A percentile compares a stretch with the other conserved stretches of the same genome.
Conservation (phyloP, 768 basidiomycete species). For the Russula olivacea region DNA sequence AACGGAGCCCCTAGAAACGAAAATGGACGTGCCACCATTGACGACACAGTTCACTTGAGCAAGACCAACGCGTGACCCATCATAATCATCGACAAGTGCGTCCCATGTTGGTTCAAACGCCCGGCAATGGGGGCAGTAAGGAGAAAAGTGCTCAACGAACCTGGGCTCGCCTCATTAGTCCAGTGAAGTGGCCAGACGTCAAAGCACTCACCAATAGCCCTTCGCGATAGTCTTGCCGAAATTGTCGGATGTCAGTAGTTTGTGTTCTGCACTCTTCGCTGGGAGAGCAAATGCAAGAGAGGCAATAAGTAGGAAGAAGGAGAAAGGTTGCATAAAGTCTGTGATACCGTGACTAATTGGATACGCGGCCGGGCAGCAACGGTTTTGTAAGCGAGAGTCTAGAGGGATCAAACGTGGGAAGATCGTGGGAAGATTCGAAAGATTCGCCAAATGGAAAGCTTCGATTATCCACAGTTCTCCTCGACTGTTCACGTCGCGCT, state of each 20-base stretch:
- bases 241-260: conserved; percentile 50
- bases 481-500: conserved; percentile 54
- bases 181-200: neutral
- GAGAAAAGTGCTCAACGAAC: conserved; percentile 86
- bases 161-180: conserved; percentile 29
- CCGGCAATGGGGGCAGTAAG: conserved; percentile 76
- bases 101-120: conserved; percentile 81
- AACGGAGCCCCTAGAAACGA: neutral
- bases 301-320: conserved; percentile 20
- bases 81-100: conserved; percentile 49
- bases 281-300: conserved; percentile 24
- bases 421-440: conserved; percentile 12
- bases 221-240: conserved; percentile 47
- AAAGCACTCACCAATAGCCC: conserved; percentile 54
- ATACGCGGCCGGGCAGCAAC: too few species aligned
- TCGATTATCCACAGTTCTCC: conserved; percentile 49
- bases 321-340: conserved; percentile 10
- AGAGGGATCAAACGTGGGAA: conserved; percentile 5
- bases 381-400: neutral
- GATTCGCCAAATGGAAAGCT: conserved; percentile 44
- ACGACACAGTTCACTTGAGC: conserved; percentile 80
- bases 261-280: conserved; percentile 25
- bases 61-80: conserved; percentile 49
- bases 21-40: conserved; percentile 56
- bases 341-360: neutral